Evolutionary conservation across 179 eudicot genomes (phyloP).

Genomic region (Corrigiola litoralis): DNA sequence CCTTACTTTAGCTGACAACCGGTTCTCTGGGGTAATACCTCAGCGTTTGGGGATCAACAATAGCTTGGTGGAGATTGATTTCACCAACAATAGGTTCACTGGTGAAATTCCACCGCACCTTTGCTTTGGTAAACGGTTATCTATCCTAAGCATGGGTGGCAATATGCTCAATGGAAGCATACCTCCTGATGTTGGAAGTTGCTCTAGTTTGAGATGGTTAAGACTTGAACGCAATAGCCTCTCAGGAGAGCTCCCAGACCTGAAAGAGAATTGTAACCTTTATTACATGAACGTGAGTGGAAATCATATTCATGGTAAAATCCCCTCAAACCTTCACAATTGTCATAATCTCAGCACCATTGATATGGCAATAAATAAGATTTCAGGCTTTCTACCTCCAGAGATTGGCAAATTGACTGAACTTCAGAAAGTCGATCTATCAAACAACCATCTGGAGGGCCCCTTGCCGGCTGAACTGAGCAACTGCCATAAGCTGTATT

Average conservation of each 20-base stretch:
- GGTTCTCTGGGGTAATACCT: constrained; percentile 62
- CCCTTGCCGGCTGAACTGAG: constrained; percentile 53
- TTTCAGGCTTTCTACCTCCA: constrained; percentile 48
- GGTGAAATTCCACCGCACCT: constrained; percentile 63
- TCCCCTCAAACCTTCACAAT: constrained; percentile 49
- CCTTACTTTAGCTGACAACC: constrained; percentile 47
- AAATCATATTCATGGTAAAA: constrained; percentile 43
- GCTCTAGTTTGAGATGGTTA: constrained; percentile 50
- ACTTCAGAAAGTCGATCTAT: constrained; percentile 43
- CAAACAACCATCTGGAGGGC: constrained; percentile 59
- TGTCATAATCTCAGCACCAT: constrained; percentile 38
- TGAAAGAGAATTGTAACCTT: constrained; percentile 30
- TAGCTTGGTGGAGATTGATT: constrained; percentile 47
- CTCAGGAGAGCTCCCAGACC: constrained; percentile 55
- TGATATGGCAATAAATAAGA: constrained; percentile 48
- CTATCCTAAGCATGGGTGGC: constrained; percentile 37
- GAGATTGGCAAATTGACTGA: constrained; percentile 51
- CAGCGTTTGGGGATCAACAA: constrained; percentile 51
- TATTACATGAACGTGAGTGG: constrained; percentile 50
- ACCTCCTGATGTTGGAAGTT: constrained; percentile 56
- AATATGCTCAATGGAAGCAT: constrained; percentile 57
- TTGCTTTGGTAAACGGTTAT: constrained; percentile 43
- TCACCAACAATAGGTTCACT: constrained; percentile 55
- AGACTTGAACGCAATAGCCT: constrained; percentile 52
- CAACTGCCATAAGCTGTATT: constrained; percentile 36